Conservation (phyloP, 805 yeast species). For the Candida oleophila region DNA sequence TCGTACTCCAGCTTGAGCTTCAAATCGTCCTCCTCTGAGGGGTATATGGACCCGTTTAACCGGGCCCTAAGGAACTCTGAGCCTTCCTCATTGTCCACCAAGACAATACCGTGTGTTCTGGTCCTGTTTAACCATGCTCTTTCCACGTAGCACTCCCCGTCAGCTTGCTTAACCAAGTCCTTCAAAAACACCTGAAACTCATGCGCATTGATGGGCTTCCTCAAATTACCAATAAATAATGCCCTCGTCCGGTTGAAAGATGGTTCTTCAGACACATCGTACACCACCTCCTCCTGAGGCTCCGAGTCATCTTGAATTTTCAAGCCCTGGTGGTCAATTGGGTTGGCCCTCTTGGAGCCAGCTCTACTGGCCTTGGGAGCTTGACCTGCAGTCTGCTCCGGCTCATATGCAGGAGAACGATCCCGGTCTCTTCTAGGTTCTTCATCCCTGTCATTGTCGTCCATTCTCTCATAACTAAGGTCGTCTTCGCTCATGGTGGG, state of each 20-base stretch:
- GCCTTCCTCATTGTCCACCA: slow-evolving; percentile 39
- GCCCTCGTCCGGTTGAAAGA: slow-evolving; percentile 42
- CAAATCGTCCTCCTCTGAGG: slow-evolving; percentile 24
- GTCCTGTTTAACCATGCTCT: slow-evolving; percentile 45
- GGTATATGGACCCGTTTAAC: slow-evolving; percentile 36
- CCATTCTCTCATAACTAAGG: slow-evolving; percentile 2
- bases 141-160: slow-evolving; percentile 25
- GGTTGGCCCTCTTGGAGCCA: slow-evolving; percentile 1
- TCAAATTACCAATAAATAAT: slow-evolving; percentile 42
- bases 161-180: slow-evolving; percentile 23
- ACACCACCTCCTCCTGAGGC: slow-evolving; percentile 30
- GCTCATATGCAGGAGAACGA: slow-evolving; percentile 1
- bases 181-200: slow-evolving; percentile 37
- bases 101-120: slow-evolving; percentile 43
- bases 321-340: slow-evolving; percentile 20
- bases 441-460: not conserved
- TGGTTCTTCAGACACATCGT: slow-evolving; percentile 30
- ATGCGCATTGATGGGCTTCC: slow-evolving; percentile 36
- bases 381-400: not conserved
- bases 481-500: slow-evolving; percentile 2
- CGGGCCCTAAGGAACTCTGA: slow-evolving; percentile 33
- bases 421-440: slow-evolving; percentile 1
- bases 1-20: slow-evolving; percentile 15
- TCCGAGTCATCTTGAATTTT: slow-evolving; percentile 11
- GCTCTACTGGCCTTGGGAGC: slow-evolving; percentile 1